A percentile compares a stretch with the other conserved stretches of the same genome.
Evolutionary conservation across 2,329 filamentous ascomycete species (phyloP).

Genomic region (Akanthomyces uredinophilus): DNA sequence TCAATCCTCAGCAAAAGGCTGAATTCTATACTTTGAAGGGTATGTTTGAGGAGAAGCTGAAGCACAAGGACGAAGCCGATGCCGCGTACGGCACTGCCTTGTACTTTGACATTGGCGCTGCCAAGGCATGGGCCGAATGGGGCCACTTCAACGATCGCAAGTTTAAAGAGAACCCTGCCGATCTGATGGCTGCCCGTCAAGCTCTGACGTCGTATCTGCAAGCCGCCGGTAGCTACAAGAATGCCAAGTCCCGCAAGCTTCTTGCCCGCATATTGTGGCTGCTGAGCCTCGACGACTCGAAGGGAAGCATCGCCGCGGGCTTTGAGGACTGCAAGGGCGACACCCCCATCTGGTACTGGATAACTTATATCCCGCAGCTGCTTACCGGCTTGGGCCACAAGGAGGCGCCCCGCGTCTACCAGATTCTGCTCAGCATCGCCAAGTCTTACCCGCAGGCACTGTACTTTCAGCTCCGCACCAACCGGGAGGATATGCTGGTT

Average conservation of each 20-base stretch:
- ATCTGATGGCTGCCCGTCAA: slow-evolving; percentile 80
- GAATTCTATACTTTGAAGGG: slow-evolving; percentile 99
- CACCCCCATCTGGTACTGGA: slow-evolving; percentile 98
- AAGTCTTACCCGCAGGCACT: slow-evolving; percentile 93
- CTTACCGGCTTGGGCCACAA: slow-evolving; percentile 87
- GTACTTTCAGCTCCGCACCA: slow-evolving; percentile 92
- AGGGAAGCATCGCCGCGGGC: slow-evolving; percentile 74
- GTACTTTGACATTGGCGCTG: slow-evolving; percentile 90
- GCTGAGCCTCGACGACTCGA: slow-evolving; percentile 84
- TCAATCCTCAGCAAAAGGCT: slow-evolving; percentile 90
- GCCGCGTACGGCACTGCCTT: slow-evolving; percentile 91
- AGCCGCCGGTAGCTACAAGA: slow-evolving; percentile 94
- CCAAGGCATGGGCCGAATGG: slow-evolving; percentile 99
- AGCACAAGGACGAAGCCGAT: slow-evolving; percentile 85
- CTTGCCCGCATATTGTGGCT: slow-evolving; percentile 93
- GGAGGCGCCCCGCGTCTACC: slow-evolving; percentile 81
- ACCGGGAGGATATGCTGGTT: slow-evolving; percentile 83
- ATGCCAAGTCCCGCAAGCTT: slow-evolving; percentile 89
- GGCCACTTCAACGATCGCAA: slow-evolving; percentile 95
- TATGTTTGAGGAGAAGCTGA: slow-evolving; percentile 96
- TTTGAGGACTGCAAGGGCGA: slow-evolving; percentile 98
- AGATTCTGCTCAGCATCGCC: slow-evolving; percentile 85
- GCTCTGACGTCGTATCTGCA: slow-evolving; percentile 95
- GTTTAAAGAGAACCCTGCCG: slow-evolving; percentile 83
- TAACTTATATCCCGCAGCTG: slow-evolving; percentile 95